These are phyloP conservation scores for Scheffersomyces illinoinensis DNA, from an alignment of 1,139 yeast species.

Conservation along the genomic window DNA sequence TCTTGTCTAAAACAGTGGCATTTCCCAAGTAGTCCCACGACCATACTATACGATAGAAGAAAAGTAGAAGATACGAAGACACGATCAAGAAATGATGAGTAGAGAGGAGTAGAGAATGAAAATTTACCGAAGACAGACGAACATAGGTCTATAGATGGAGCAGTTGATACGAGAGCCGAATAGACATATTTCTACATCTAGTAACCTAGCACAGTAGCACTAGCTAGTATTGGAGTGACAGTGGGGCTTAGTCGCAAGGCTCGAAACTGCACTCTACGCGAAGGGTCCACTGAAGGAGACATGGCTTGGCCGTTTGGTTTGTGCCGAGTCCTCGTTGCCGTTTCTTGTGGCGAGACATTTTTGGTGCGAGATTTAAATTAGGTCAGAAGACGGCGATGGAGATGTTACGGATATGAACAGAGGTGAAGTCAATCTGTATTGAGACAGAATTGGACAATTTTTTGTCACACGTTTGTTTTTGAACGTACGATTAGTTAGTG, in stretches of 20 bases:
- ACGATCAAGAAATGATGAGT: not conserved
- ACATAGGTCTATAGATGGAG: no score
- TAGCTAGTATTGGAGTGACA: no score
- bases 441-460: no score
- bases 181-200: no score
- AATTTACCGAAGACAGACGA: no score
- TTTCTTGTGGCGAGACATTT: not conserved
- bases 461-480: no score
- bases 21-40: slow-evolving; percentile 42
- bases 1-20: slow-evolving; percentile 72
- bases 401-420: no score
- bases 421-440: no score
- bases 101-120: not conserved
- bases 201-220: no score
- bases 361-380: not conserved
- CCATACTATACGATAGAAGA: not conserved
- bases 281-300: not conserved
- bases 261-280: not conserved
- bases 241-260: not conserved
- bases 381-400: not conserved
- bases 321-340: not conserved
- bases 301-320: not conserved
- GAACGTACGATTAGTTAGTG: no score
- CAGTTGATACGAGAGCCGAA: no score
- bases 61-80: not conserved